Evolutionary conservation across 768 basidiomycete species (phyloP).

Genomic region (Galerina marginata): DNA sequence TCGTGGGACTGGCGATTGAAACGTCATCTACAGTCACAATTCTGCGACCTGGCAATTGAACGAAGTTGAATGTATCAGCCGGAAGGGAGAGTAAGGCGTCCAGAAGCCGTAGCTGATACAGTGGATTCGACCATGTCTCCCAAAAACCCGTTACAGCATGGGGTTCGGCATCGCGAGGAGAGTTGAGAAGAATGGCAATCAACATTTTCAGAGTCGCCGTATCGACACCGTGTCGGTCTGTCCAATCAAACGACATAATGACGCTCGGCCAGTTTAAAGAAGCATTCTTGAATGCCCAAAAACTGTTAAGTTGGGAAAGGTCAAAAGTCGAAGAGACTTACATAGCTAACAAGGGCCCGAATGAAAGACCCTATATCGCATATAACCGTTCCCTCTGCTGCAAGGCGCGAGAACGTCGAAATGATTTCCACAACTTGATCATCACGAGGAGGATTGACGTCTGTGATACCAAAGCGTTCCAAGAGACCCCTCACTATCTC

Average conservation of each 20-base stretch:
- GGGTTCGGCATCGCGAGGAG: conserved; percentile 74
- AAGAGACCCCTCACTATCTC: conserved; percentile 75
- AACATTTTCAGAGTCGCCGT: conserved; percentile 89
- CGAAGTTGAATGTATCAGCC: conserved; percentile 91
- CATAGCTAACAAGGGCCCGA: conserved; percentile 74
- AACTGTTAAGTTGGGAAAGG: conserved; percentile 2
- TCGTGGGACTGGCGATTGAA: conserved; percentile 83
- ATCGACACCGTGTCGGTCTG: conserved; percentile 84
- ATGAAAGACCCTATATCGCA: conserved; percentile 81
- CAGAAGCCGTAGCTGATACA: conserved; percentile 85
- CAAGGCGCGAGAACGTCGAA: conserved; percentile 66
- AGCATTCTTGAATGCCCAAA: conserved; percentile 51
- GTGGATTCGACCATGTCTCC: conserved; percentile 82
- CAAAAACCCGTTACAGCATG: conserved; percentile 89
- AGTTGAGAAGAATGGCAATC: conserved; percentile 85
- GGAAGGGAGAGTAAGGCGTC: conserved; percentile 89
- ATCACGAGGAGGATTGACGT: conserved; percentile 73
- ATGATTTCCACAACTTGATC: conserved; percentile 74
- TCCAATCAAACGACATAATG: conserved; percentile 85
- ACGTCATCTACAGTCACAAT: conserved; percentile 92
- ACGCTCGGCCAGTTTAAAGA: conserved; percentile 81
- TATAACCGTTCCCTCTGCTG: conserved; percentile 72
- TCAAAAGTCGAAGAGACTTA: conserved; percentile 44
- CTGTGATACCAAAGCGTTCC: conserved; percentile 76
- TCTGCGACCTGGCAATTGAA: conserved; percentile 80